A percentile compares a stretch with the other conserved stretches of the same genome.
These are phyloP conservation scores for Mrakia frigida DNA, from an alignment of 768 basidiomycete genomes.

Conservation along the genomic window DNA sequence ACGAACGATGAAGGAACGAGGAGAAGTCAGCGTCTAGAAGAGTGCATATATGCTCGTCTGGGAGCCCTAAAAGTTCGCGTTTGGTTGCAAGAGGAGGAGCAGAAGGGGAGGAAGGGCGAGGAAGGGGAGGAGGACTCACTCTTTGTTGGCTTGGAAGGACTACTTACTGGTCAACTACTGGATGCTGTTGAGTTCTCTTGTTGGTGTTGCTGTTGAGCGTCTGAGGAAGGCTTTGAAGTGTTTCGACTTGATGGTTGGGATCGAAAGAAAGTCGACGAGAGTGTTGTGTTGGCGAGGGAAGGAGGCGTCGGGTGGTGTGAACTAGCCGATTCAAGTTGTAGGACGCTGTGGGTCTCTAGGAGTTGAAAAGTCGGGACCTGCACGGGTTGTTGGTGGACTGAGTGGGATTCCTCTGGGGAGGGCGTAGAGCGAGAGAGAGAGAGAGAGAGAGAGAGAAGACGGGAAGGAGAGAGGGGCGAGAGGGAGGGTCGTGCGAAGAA, in stretches of 20 bases:
- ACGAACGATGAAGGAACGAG: background rate
- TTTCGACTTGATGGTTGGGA: background rate
- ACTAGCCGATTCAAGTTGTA: background rate
- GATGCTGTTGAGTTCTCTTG: background rate
- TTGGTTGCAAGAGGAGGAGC: background rate
- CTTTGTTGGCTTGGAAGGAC: background rate
- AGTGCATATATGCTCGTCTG: background rate
- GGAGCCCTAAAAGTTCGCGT: background rate
- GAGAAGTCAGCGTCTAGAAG: background rate
- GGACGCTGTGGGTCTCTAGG: slow-evolving; percentile 1
- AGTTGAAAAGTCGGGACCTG: background rate
- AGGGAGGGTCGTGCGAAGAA: background rate
- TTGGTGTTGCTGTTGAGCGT: too few relatives aligned
- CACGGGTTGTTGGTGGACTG: background rate
- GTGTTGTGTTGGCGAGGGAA: background rate
- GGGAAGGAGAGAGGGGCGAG: background rate
- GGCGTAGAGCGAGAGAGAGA: background rate
- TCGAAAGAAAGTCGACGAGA: background rate
- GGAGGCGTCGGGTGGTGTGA: background rate
- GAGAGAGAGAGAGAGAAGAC: background rate
- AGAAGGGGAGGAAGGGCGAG: background rate
- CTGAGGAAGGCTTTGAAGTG: background rate
- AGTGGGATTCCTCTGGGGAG: background rate
- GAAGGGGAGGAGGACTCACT: background rate
- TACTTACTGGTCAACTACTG: background rate